Percentiles rank a stretch among this genome's conserved stretches.
phyloP scores from a whole-genome alignment of 1,284 basidiomycete genomes.

The Cutaneotrichosporon curvatum region DNA sequence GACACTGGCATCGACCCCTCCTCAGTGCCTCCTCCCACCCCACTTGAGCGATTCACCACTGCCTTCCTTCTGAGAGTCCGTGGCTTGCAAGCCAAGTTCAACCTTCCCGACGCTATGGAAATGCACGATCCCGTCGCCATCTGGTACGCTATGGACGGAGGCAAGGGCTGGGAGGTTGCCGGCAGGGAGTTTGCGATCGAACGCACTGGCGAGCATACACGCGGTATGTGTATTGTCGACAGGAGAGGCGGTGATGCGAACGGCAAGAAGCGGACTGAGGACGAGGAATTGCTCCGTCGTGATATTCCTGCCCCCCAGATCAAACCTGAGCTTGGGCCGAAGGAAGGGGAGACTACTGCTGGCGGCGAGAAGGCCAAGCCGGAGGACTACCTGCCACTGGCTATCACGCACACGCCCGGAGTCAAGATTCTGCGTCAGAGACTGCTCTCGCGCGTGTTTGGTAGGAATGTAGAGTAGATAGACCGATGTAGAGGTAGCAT shows the following conservation, averaged over 20 bases:
- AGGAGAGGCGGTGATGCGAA: constrained; percentile 36
- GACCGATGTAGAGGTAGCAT: neutral
- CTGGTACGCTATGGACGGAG: constrained; percentile 48
- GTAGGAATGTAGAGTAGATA: constrained; percentile 5
- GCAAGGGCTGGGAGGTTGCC: constrained; percentile 33
- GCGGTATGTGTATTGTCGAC: constrained; percentile 49
- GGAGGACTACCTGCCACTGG: constrained; percentile 23
- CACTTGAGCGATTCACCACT: constrained; percentile 64
- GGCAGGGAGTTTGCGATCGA: constrained; percentile 45
- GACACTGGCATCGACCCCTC: constrained; percentile 49
- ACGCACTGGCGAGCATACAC: constrained; percentile 45
- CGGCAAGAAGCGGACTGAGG: constrained; percentile 27
- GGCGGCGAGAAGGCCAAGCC: constrained; percentile 16
- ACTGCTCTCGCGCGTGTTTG: constrained; percentile 42
- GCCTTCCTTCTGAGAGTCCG: constrained; percentile 68
- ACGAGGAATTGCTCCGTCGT: constrained; percentile 14
- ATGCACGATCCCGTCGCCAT: constrained; percentile 51
- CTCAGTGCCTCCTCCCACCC: constrained; percentile 10
- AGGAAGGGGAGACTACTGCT: constrained; percentile 15
- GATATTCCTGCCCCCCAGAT: neutral
- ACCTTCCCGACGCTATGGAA: constrained; percentile 74
- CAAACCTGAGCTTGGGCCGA: neutral
- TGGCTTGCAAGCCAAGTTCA: constrained; percentile 57
- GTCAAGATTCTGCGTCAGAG: constrained; percentile 26
- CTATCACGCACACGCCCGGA: constrained; percentile 37